phyloP scores from a whole-genome alignment of 2,329 filamentous ascomycete species.

The Cladobotryum mycophilum region DNA sequence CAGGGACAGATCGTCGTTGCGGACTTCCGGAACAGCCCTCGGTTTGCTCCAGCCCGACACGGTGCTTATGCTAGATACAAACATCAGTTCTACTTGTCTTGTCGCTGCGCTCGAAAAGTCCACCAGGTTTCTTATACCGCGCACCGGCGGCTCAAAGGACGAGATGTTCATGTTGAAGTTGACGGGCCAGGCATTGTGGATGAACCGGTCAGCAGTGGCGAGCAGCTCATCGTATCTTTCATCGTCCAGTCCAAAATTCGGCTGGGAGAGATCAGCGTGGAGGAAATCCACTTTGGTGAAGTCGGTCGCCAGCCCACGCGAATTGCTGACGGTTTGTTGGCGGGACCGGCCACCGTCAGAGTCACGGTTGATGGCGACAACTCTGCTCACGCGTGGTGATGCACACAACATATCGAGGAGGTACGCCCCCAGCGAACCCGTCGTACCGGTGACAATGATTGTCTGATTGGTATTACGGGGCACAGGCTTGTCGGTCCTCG shows the following conservation, averaged over 20 bases:
- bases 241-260: not conserved
- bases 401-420: slow-evolving; percentile 40
- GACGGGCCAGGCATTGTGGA: slow-evolving; percentile 47
- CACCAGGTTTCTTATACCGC: slow-evolving; percentile 43
- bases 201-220: slow-evolving; percentile 26
- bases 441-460: slow-evolving; percentile 78
- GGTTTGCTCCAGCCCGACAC: slow-evolving; percentile 27
- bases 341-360: slow-evolving; percentile 30
- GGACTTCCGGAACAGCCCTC: slow-evolving; percentile 32
- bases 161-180: slow-evolving; percentile 45
- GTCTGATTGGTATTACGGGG: slow-evolving; percentile 37
- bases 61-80: slow-evolving; percentile 39
- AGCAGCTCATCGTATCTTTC: slow-evolving; percentile 9
- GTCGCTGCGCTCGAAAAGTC: slow-evolving; percentile 30
- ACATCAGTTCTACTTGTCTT: slow-evolving; percentile 29
- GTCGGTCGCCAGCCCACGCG: slow-evolving; percentile 32
- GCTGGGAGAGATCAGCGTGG: slow-evolving; percentile 38
- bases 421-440: slow-evolving; percentile 83
- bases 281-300: slow-evolving; percentile 41
- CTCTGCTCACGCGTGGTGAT: slow-evolving; percentile 15
- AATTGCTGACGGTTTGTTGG: slow-evolving; percentile 29
- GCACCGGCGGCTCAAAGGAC: slow-evolving; percentile 45
- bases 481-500: slow-evolving; percentile 15
- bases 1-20: slow-evolving; percentile 27
- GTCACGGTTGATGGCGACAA: slow-evolving; percentile 24